Evolutionary conservation across 2,329 filamentous ascomycete species (phyloP), one percentile per base, ranked within the genome.

Genomic region (Alternaria panax): DNA sequence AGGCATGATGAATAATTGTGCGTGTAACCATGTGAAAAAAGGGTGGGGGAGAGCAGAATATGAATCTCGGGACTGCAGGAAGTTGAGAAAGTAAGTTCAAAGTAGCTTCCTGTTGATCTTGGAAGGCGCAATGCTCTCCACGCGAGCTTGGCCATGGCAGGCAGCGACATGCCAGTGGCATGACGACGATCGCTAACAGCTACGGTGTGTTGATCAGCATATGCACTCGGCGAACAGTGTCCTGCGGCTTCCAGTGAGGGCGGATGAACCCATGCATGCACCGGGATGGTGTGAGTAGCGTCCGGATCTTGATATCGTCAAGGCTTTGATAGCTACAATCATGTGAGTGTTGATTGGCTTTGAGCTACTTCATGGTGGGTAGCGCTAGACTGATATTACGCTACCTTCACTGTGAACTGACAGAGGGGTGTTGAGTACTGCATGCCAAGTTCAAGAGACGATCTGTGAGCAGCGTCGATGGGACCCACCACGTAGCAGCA

Each of bases 1-100:
- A 41, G 70, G 64, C 73, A 75, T 74, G 20, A 18, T 70, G 65
- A 50, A 57, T 18, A 27, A 30, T 20, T 50, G 27, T 22, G 43
- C 18, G 38, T 41, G 43, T 46, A 28, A 54, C n/a, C 38, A 54
- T 57, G 24, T 28, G 55, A 25, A 25, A 25, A 25, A 45, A 27
- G 27, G 50, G 22, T 30, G 28, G 40, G 30, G 36, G 27, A 12
- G 22, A 30, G 38, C 27, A 38, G 24, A 28, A 41, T 28, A 12
- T 25, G 43, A 51, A 32, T 42, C 47, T 16, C 57, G 56, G 47
- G 52, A 63, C 38, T 8, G 18, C 20, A 9, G 27, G 40, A 30
- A 40, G 16, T 40, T 38, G n/a, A 38, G 20, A 24, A 60, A 41
- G 53, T 48, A 54, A 56, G 40, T 51, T 27, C 53, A 41, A 30